Conservation (phyloP, 2,329 filamentous ascomycete species). For the Diplocarpon mali region DNA sequence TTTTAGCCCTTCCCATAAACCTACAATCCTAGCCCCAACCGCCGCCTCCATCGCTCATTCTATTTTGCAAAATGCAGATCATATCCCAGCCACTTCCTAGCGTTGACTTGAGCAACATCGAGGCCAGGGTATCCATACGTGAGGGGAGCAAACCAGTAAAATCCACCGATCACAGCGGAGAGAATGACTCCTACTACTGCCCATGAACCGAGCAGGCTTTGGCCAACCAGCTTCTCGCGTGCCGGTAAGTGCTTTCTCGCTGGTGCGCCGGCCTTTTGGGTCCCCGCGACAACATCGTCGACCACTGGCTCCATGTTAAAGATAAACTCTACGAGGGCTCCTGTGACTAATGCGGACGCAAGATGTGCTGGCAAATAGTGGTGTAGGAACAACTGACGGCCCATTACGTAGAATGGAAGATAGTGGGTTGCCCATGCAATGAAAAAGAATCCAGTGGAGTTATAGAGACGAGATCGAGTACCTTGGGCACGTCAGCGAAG, state of each 20-base stretch:
- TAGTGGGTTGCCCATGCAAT: constrained; percentile 96
- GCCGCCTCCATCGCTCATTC: neutral
- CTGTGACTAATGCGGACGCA: constrained; percentile 80
- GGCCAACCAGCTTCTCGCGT: constrained; percentile 66
- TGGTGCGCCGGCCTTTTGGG: constrained; percentile 35
- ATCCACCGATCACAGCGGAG: constrained; percentile 57
- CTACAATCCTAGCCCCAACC: constrained; percentile 2
- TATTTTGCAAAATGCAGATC: constrained; percentile 98
- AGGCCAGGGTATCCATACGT: constrained; percentile 93
- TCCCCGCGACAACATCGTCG: constrained; percentile 36
- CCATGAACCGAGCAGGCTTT: constrained; percentile 72
- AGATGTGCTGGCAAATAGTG: constrained; percentile 95
- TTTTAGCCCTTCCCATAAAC: constrained; percentile 2
- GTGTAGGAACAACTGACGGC: constrained; percentile 92
- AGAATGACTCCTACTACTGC: constrained; percentile 64
- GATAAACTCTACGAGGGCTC: constrained; percentile 87
- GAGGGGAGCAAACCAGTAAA: constrained; percentile 88
- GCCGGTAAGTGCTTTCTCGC: constrained; percentile 59
- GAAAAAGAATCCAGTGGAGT: constrained; percentile 98
- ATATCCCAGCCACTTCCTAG: constrained; percentile 92
- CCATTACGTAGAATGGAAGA: constrained; percentile 96
- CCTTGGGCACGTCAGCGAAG: constrained; percentile 41
- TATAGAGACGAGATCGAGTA: constrained; percentile 88
- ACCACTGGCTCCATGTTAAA: constrained; percentile 76
- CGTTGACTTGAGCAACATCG: constrained; percentile 62